phyloP scores from a whole-genome alignment of 257 asterid species.

The Handroanthus guayacan region DNA sequence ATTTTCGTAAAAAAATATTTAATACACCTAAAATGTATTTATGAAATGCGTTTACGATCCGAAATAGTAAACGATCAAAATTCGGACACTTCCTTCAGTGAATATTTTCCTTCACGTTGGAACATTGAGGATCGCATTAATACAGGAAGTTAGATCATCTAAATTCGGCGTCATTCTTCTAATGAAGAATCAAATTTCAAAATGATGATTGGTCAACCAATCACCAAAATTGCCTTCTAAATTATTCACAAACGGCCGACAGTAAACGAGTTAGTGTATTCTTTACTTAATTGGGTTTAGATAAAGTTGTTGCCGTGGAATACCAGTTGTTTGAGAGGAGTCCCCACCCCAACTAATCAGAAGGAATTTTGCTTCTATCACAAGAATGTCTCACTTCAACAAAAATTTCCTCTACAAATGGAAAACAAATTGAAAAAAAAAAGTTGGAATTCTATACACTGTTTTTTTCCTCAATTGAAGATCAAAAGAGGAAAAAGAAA shows the following conservation, averaged over 20 bases:
- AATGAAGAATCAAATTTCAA: background rate
- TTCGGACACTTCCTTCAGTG: too few relatives aligned
- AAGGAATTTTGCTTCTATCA: background rate
- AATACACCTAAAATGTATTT: too few relatives aligned
- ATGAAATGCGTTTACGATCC: too few relatives aligned
- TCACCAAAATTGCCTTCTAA: background rate
- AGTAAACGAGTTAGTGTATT: background rate
- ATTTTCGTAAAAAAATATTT: too few relatives aligned
- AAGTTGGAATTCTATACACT: background rate
- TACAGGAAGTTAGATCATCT: background rate
- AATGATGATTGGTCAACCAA: background rate
- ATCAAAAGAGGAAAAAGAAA: constrained; percentile 1
- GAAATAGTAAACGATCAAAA: too few relatives aligned
- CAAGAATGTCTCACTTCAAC: constrained; percentile 7
- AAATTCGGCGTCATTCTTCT: background rate
- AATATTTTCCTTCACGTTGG: too few relatives aligned
- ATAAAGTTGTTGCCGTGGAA: too few relatives aligned
- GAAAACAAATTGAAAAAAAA: background rate
- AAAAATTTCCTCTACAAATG: background rate
- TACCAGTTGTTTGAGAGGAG: background rate
- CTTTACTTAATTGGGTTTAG: background rate
- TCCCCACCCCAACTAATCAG: background rate
- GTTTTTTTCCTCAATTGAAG: background rate
- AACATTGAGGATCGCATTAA: background rate
- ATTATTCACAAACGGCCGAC: background rate